Conservation (phyloP, 257 asterid genomes). For the Haberlea rhodopensis region DNA sequence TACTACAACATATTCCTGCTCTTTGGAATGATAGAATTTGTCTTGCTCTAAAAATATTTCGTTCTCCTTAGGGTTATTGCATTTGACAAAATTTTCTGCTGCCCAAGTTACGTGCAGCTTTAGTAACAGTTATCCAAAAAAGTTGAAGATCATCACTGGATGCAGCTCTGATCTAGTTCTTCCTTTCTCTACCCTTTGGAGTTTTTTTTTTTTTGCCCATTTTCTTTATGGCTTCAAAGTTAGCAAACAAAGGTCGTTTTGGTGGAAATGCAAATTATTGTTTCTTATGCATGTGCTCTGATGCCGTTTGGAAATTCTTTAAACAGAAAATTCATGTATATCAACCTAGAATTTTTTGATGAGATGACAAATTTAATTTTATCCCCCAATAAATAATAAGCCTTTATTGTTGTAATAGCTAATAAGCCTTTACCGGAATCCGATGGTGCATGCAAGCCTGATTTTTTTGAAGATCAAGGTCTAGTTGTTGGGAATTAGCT, state of each 20-base stretch:
- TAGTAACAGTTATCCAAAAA: neutral
- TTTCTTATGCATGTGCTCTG: neutral
- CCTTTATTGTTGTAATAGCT: too few relatives aligned
- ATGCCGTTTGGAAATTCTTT: neutral
- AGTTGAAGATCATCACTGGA: neutral
- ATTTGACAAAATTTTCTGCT: neutral
- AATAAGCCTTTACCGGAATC: neutral
- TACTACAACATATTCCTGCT: neutral
- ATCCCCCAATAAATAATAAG: too few relatives aligned
- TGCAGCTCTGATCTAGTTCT: neutral
- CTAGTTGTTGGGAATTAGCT: neutral
- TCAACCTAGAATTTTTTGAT: neutral
- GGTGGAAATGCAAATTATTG: neutral
- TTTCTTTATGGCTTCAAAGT: neutral
- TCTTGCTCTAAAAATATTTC: neutral
- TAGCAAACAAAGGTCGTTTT: neutral
- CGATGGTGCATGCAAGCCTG: neutral
- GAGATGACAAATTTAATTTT: neutral
- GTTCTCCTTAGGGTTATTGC: neutral
- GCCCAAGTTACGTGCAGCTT: conserved; percentile 4
- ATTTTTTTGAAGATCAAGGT: neutral
- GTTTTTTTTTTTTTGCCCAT: neutral
- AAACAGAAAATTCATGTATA: neutral
- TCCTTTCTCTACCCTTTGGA: neutral
- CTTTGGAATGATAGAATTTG: neutral